These are phyloP conservation scores for Amylostereum chailletii DNA, from an alignment of 1,284 basidiomycete species.

Conservation along the genomic window DNA sequence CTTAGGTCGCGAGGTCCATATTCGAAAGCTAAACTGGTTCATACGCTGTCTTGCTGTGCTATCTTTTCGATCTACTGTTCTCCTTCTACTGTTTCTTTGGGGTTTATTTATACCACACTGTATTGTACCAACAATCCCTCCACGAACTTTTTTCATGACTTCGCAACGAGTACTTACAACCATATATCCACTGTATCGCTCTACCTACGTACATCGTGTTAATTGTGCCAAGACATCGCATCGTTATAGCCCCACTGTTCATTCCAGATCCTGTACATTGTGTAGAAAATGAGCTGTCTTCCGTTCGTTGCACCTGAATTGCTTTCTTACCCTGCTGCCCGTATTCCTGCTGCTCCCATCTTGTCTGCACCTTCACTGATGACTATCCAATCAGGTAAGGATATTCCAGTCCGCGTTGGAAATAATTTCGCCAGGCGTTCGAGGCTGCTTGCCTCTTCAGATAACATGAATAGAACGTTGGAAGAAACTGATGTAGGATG, in stretches of 20 bases:
- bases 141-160: slow-evolving; percentile 40
- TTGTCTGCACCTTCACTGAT: slow-evolving; percentile 40
- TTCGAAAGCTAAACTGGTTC: slow-evolving; percentile 58
- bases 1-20: slow-evolving; percentile 63
- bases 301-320: too few relatives aligned
- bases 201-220: slow-evolving; percentile 23
- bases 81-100: slow-evolving; percentile 13
- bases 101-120: slow-evolving; percentile 46
- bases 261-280: slow-evolving; percentile 31
- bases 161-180: slow-evolving; percentile 26
- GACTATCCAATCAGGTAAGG: slow-evolving; percentile 70
- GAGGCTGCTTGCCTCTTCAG: slow-evolving; percentile 44
- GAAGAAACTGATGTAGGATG: slow-evolving; percentile 38
- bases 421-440: slow-evolving; percentile 66
- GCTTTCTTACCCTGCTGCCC: slow-evolving; percentile 56
- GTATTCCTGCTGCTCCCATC: slow-evolving; percentile 61
- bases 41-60: slow-evolving; percentile 42
- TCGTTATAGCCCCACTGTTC: slow-evolving; percentile 48
- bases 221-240: slow-evolving; percentile 38
- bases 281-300: not conserved
- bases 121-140: slow-evolving; percentile 66
- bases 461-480: slow-evolving; percentile 50
- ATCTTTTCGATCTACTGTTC: slow-evolving; percentile 46
- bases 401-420: slow-evolving; percentile 71
- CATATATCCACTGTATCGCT: slow-evolving; percentile 30